phyloP scores from a whole-genome alignment of 2,329 filamentous ascomycete genomes.

The Alternaria brassicicola region DNA sequence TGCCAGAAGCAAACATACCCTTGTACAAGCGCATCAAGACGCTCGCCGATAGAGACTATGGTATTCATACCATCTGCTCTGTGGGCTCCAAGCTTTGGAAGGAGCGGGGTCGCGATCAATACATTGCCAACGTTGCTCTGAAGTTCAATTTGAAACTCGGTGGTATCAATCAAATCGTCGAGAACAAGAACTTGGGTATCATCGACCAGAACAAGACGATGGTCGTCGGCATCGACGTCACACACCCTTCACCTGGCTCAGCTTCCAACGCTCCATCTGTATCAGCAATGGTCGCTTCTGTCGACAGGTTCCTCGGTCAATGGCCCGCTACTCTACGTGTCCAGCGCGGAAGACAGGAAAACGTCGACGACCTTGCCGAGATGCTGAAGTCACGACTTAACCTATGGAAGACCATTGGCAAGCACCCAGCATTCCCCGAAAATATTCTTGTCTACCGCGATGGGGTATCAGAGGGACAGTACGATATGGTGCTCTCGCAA shows the following conservation, averaged over 20 bases:
- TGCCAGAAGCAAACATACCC: conserved; percentile 20
- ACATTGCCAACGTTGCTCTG: conserved; percentile 54
- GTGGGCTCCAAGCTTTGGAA: conserved; percentile 48
- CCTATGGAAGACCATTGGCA: conserved; percentile 60
- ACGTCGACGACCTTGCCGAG: conserved; percentile 66
- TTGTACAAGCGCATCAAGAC: conserved; percentile 36
- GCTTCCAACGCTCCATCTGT: conserved; percentile 69
- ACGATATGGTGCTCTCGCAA: conserved; percentile 66
- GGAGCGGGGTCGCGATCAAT: conserved; percentile 42
- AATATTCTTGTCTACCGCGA: conserved; percentile 86
- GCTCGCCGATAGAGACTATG: conserved; percentile 25
- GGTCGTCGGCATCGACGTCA: conserved; percentile 86
- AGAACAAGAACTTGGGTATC: conserved; percentile 60
- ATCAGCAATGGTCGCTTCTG: conserved; percentile 77
- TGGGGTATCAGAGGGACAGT: conserved; percentile 87
- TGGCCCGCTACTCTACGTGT: conserved; percentile 75
- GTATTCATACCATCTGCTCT: conserved; percentile 31
- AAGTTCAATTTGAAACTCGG: conserved; percentile 58
- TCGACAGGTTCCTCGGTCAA: conserved; percentile 71
- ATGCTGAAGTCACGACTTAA: conserved; percentile 68
- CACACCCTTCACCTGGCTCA: conserved; percentile 76
- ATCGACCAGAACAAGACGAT: conserved; percentile 71
- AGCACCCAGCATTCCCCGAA: conserved; percentile 59
- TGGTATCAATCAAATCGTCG: conserved; percentile 67
- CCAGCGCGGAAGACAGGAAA: conserved; percentile 70